Evolutionary conservation across 2,329 filamentous ascomycete species (phyloP), one percentile per base, ranked within the genome.

Genomic region (Orbilia oligospora): DNA sequence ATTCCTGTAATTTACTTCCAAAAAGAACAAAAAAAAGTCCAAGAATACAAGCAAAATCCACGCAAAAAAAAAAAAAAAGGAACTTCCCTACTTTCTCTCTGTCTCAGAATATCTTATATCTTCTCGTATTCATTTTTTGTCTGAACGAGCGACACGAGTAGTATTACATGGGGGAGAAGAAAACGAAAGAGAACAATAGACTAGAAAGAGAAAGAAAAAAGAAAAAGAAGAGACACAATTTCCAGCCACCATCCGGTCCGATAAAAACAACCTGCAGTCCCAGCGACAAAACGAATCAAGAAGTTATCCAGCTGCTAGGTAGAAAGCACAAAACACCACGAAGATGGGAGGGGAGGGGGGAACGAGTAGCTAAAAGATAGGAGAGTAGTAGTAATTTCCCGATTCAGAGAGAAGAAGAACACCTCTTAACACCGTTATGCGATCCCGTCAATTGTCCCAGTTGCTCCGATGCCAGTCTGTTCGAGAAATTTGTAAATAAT

Each of bases 351-450:
- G 18, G 22, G 18, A 5, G 41, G 33, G 51, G 53, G 18, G 22
- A 51, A 30, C 18, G 53, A 51, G 9, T 14, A 51, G 48, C 22
- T 51, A 22, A 46, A 58, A 58, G 51, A 48, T 33, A 56, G 33
- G 71, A 78, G 61, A 72, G 53, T 66, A 77, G 69, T 46, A 71
- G 51, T 46, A 71, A 64, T 68, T 71, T 78, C 44, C 65, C 64
- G 72, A 76, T 76, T 76, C 22, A 78, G 61, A 77, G 67, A 61
- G 36, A 77, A 61, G 36, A 77, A 68, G 48, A 78, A 78, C 73
- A 71, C 73, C 73, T 78, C 68, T 72, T 64, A 78, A 78, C 73
- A 78, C 73, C 73, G 68, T 78, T 66, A 72, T 68, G 73, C 64
- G 67, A 78, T 65, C 73, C 73, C 71, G 69, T 78, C 53, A 78